Evolutionary conservation across 257 asterid species (phyloP), one percentile per base, ranked within the genome.

Genomic region (Mentha longifolia): DNA sequence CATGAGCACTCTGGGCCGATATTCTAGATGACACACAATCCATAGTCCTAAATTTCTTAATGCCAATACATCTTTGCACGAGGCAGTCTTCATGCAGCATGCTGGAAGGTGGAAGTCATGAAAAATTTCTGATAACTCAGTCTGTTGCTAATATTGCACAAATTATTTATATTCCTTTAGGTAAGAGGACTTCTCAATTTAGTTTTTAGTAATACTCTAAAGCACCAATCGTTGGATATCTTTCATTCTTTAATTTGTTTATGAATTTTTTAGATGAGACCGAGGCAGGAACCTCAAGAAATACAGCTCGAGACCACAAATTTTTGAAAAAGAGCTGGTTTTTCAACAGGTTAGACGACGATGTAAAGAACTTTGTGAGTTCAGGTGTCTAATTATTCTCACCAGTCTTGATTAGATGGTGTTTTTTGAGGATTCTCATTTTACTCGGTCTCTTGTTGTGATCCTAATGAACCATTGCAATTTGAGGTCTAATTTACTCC

Each of bases 11-110:
- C 76, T 55, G 71, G 61, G 52, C 70, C 83, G 4, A 73, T 56
- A 58, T n/a, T 76, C 74, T 62, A 78, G 87, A 72, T 84, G 82
- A 87, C 78, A 66, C n/a, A n/a, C 64, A 77, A 45, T 77, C 50
- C 61, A 52, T 55, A 63, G 30, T 28, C n/a, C 8, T 41, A 25
- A 67, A 45, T 69, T 59, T 71, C 45, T 33, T 31, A 37, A 67
- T n/a, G 15, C 69, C n/a, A n/a, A n/a, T 68, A 59, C 68, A 65
- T 30, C 42, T 37, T 17, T 41, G 60, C 47, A 60, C 61, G 43
- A 67, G 62, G 52, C 65, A 68, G 43, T 74, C 11, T 64, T 51
- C 57, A 17, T 42, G 72, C 57, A 4, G 46, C 68, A 46, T 43
- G 13, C 66, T 55, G 59, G 57, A 67, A 41, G n/a, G 39, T 61